Evolutionary conservation across 2,329 filamentous ascomycete species (phyloP), one percentile per base, ranked within the genome.

Genomic region (Fusarium napiforme): DNA sequence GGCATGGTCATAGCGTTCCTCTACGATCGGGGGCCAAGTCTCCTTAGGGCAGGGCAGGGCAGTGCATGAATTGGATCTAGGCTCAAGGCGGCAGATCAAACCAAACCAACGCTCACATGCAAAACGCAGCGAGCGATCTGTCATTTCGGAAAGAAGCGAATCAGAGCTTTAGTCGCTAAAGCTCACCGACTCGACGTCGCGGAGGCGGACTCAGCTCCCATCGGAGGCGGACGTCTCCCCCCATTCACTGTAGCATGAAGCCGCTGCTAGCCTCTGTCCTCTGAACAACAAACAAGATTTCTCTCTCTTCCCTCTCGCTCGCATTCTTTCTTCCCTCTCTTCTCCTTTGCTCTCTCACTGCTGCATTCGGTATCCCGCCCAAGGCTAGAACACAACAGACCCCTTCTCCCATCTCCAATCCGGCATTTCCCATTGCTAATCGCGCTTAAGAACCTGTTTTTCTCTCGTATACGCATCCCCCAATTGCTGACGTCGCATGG

Each of bases 1-100:
- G 72, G 72, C 72, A 73, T 62, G 56, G 61, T 46, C 52, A 69
- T 69, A 62, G 64, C 70, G 64, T 39, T 39, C 37, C 16, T 67
- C 3, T 18, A 47, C 16, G 47, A 64, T 53, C 69, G 47, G 71
- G 47, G 69, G 72, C 55, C 60, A 46, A 42, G 14, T 10, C 5
- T 9, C 39, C 19, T 15, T 19, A 45, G 43, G 43, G 18, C 23
- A 46, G 43, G 43, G 43, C 43, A 46, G 62, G 72, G 72, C 72
- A 62, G 69, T 74, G 69, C 71, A 72, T n/a, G 46, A 26, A 40
- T 16, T 43, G 30, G 28, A 10, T 23, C 64, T 66, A 67, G n/a
- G 10, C 62, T 67, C 16, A 52, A 53, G 23, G 15, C 10, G 60
- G 60, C 18, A 21, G 11, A 52, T 53, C 47, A 30, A 10, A 30